Base-by-base conservation (phyloP, 2,329 filamentous ascomycete species). In the Scytalidium sp. region DNA sequence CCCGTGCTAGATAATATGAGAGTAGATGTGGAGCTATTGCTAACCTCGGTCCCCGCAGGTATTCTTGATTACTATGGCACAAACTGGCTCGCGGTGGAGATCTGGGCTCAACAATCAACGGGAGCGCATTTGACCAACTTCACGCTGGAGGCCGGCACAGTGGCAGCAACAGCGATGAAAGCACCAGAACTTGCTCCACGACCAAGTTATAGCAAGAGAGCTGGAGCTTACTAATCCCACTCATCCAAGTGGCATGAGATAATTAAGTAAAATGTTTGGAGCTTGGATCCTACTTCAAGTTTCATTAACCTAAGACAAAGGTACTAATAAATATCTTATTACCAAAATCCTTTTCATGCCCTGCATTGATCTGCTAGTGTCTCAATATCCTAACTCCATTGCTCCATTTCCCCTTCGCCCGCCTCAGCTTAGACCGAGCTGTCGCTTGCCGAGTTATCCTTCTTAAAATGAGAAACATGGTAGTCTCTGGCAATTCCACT, bases 21-120 rank as follows among this genome's bases (percentile, higher is more conserved):
- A n/a, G 13, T 21, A 21, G 7, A 13, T 23, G 23, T 25, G 20
- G 15, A 19, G 11, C 21, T 19, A 19, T 13, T 32, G 17, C 39
- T 39, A 32, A 47, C 25, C 7, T 86, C 91, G 69, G 83, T 76
- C 0, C 72, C 66, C 2, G 76, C 87, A 70, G 86, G 40, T 21
- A 72, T 90, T 17, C 69, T 88, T 50, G 78, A 90, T 61, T 86
- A 90, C 64, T 72, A 73, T 3, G 87, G 86, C 0, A 76, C 72
- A 23, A 91, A 91, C 58, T 86, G 78, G 63, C 60, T 90, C 11
- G 84, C 78, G 0, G 58, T 91, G 3, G 81, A 77, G 20, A 62
- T 93, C 15, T 92, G 87, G 88, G 80, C 83, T 0, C 70, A 62
- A 40, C 58, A 64, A 46, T 36, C 54, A 7, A 51, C 40, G 3